Evolutionary conservation across 139 green algal species (phyloP), one percentile per base, ranked within the genome.

Genomic region (Picochlorum sp.): DNA sequence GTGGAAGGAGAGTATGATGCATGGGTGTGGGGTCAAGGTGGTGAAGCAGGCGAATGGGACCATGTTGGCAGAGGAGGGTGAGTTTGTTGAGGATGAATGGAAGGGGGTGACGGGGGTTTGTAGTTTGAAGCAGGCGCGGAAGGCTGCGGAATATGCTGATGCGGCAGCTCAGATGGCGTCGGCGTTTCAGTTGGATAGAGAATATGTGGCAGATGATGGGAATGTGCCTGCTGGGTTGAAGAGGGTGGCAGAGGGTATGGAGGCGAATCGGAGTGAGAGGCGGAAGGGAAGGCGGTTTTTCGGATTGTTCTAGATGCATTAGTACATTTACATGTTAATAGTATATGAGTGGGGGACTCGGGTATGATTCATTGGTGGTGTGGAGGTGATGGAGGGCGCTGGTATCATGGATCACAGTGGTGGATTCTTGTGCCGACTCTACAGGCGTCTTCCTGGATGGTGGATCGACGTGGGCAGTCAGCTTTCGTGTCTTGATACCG

Each of bases 1-100:
- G 67, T 90, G 83, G 83, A 47, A 62, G n/a, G 47, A 68, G 14
- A 77, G 71, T 14, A 55, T 75, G 59, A 87, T 89, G 75, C 76
- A 89, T 49, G 84, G 84, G 31, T 90, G 84, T 51, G 84, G 84
- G 3, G 79, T 84, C 37, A 69, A 78, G 58, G 62, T 90, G 20
- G 66, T 54, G 11, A 66, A 62, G 54, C 73, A 83, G 62, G n/a
- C 50, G n/a, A 59, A 65, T 23, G 54, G 68, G 31, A 13, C 57
- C 5, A 70, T 72, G 51, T 15, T 68, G 20, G 67, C 72, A 50
- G 74, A 71, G 38, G 79, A 86, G 62, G 83, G 83, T 9, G 73
- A 81, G 45, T 90, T 86, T 68, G 70, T 85, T 44, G 68, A 49
- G 6, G 81, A 90, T 54, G 71, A 77, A 7, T 90, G 61, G 55